Evolutionary conservation across 371 early-diverging fungal genomes (phyloP), one percentile per base, ranked within the genome.

Genomic region (Mortierella sp.): DNA sequence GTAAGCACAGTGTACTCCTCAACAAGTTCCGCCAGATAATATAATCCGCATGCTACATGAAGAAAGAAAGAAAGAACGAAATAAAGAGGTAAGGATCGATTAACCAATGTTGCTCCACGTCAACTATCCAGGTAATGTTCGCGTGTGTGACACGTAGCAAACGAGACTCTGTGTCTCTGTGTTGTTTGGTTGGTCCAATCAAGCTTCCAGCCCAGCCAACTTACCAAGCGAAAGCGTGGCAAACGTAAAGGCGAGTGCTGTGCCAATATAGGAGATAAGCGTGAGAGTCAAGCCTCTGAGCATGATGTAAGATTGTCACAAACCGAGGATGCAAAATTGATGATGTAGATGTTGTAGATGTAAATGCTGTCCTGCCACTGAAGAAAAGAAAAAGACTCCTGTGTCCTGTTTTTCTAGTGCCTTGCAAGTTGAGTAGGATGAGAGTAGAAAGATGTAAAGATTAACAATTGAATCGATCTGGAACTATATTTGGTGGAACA

Each of bases 1-100:
- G 95, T 91, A 66, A 89, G 76, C 13, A 95, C 94, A 5, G 95
- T 93, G 84, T 95, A 90, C 83, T 96, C 96, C 84, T 95, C 89
- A 2, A 91, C 89, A 82, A 89, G 82, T 32, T 70, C 71, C 40
- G 83, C 68, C 26, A 79, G 60, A 65, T 72, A 76, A 37, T 96
- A 96, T 55, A 96, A 87, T 1, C 95, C 95, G 79, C 94, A 93
- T 26, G 95, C 96, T 95, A 75, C 35, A 13, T 1, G 31, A 51
- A 23, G 37, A 29, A 28, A 58, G 40, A 37, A 37, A 5, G 40
- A 13, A 37, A 37, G 40, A 13, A n/a, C n/a, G n/a, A n/a, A n/a
- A n/a, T n/a, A n/a, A n/a, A n/a, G n/a, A n/a, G n/a, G n/a, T n/a
- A n/a, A n/a, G n/a, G n/a, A n/a, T n/a, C n/a, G n/a, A n/a, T n/a